Evolutionary conservation across 768 basidiomycete species (phyloP).

Genomic region (Amanita rimosa): DNA sequence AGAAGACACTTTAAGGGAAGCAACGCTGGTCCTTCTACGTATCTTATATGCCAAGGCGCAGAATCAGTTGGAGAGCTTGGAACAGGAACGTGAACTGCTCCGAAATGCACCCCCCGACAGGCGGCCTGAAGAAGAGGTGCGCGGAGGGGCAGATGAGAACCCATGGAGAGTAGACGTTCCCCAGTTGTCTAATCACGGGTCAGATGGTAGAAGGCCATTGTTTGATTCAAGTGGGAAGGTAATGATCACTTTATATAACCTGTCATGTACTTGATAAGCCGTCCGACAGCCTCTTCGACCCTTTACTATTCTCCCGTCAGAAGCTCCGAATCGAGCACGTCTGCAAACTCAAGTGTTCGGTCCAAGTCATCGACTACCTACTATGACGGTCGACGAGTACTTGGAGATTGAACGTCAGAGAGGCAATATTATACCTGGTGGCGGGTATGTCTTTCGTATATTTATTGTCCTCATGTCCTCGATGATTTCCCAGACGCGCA

Average conservation of each 20-base stretch:
- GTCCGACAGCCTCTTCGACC: conserved; percentile 66
- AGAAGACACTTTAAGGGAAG: conserved; percentile 58
- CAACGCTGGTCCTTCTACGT: conserved; percentile 59
- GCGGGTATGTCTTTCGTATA: conserved; percentile 49
- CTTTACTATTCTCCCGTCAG: conserved; percentile 84
- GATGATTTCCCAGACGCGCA: conserved; percentile 36
- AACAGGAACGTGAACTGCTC: conserved; percentile 66
- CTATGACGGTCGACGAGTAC: conserved; percentile 95
- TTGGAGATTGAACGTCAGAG: conserved; percentile 73
- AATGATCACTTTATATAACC: conserved; percentile 5
- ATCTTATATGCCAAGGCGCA: conserved; percentile 63
- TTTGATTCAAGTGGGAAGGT: conserved; percentile 75
- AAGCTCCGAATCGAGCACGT: conserved; percentile 53
- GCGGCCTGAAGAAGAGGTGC: conserved; percentile 21
- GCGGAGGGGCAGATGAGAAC: conserved; percentile 30
- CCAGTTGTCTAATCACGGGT: conserved; percentile 22
- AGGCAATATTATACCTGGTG: conserved; percentile 81
- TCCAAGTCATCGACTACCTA: conserved; percentile 74
- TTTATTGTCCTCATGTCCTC: not conserved
- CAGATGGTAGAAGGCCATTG: conserved; percentile 48
- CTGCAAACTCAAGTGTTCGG: conserved; percentile 78
- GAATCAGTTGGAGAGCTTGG: conserved; percentile 52
- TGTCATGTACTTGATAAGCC: not conserved
- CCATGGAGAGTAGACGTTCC: conserved; percentile 69
- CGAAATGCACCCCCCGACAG: conserved; percentile 30